Evolutionary conservation across 495 filamentous ascomycete species (phyloP).

Genomic region (Pyrenula aspistea): DNA sequence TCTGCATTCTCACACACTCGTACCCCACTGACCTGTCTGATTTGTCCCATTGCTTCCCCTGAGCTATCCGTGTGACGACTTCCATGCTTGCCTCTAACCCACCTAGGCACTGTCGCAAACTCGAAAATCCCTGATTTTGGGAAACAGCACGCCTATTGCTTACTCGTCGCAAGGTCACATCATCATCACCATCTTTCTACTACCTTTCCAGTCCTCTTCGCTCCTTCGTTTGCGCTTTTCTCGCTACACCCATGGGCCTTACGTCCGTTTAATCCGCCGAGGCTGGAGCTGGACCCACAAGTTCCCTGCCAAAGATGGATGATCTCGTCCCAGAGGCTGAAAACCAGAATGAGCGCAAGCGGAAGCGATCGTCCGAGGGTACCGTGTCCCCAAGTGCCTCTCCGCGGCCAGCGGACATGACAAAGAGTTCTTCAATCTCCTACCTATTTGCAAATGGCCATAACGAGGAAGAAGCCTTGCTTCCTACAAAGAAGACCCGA

Average conservation of each 20-base stretch:
- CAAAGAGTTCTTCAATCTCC: not conserved
- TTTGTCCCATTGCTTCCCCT: too few relatives aligned
- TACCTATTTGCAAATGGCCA: not conserved
- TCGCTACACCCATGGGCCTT: not conserved
- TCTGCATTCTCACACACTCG: too few relatives aligned
- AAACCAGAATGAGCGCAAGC: not conserved
- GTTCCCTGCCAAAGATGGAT: not conserved
- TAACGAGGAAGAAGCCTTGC: not conserved
- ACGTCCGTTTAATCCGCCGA: not conserved
- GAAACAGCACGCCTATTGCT: not conserved
- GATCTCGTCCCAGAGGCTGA: not conserved
- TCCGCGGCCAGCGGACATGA: not conserved
- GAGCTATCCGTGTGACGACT: too few relatives aligned
- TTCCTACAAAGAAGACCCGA: not conserved
- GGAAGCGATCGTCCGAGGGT: not conserved
- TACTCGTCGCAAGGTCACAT: not conserved
- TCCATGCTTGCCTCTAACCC: too few relatives aligned
- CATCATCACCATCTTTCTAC: too few relatives aligned
- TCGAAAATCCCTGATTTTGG: not conserved
- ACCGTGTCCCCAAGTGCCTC: not conserved
- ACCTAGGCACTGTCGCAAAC: not conserved
- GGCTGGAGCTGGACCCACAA: too few relatives aligned
- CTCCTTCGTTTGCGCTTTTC: too few relatives aligned
- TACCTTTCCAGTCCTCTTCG: too few relatives aligned
- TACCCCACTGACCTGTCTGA: too few relatives aligned